A percentile compares a stretch with the other conserved stretches of the same genome.
Evolutionary conservation across 169 alveolate genomes (phyloP).

Genomic region (Plasmodium sp.): DNA sequence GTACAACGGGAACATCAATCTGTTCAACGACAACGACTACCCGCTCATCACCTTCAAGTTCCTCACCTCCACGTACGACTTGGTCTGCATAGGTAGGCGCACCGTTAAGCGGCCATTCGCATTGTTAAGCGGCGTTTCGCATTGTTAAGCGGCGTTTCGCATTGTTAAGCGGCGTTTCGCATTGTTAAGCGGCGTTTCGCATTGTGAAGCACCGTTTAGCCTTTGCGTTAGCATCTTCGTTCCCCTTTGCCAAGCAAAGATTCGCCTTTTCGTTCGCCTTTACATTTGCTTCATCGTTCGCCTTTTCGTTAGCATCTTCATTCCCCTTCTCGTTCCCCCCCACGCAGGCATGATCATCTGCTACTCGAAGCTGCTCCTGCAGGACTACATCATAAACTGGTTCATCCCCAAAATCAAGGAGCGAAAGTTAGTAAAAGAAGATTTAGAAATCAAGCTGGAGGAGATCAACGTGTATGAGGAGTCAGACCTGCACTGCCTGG

Average conservation of each 20-base stretch:
- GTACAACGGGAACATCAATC: slow-evolving; percentile 37
- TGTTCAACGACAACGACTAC: slow-evolving; percentile 60
- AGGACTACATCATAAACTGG: slow-evolving; percentile 84
- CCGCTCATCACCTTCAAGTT: slow-evolving; percentile 52
- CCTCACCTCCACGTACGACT: slow-evolving; percentile 29
- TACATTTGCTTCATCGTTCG: too few species aligned
- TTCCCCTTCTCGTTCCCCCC: background rate
- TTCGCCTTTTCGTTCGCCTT: background rate
- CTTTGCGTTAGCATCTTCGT: too few species aligned
- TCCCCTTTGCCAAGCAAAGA: too few species aligned
- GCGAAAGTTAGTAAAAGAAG: slow-evolving; percentile 44
- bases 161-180: background rate
- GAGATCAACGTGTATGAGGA: slow-evolving; percentile 70
- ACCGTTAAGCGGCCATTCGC: too few species aligned
- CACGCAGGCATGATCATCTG: slow-evolving; percentile 82
- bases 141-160: background rate
- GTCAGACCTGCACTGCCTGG: slow-evolving; percentile 45
- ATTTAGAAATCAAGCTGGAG: slow-evolving; percentile 36
- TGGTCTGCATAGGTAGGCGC: slow-evolving; percentile 55
- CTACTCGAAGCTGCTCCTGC: slow-evolving; percentile 80
- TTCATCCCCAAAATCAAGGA: slow-evolving; percentile 81
- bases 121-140: too few species aligned
- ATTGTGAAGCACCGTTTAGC: too few species aligned
- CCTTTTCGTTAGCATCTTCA: background rate
- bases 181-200: too few species aligned